phyloP scores from a whole-genome alignment of 2,329 filamentous ascomycete species.

The Myriosclerotinia scirpicola region DNA sequence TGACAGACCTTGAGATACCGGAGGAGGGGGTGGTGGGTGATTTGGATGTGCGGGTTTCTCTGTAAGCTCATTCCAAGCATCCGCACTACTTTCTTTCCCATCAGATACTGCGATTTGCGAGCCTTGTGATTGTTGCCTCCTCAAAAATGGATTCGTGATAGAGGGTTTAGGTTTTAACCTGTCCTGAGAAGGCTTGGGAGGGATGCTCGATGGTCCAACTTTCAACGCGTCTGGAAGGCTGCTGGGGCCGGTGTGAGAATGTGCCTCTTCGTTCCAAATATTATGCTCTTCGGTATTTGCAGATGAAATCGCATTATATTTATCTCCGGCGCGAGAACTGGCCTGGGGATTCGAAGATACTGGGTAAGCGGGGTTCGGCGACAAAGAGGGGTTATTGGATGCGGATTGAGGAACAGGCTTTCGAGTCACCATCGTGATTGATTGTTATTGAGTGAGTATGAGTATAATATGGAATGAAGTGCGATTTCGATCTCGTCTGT shows the following conservation, averaged over 20 bases:
- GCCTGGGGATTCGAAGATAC: constrained; percentile 24
- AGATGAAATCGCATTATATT: constrained; percentile 26
- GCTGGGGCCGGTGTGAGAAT: constrained; percentile 11
- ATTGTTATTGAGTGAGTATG: background rate
- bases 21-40: constrained; percentile 28
- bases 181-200: constrained; percentile 34
- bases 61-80: constrained; percentile 34
- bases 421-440: constrained; percentile 35
- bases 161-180: constrained; percentile 26
- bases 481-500: background rate
- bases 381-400: constrained; percentile 17
- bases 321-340: constrained; percentile 28
- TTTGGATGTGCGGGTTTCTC: constrained; percentile 27
- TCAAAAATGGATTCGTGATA: constrained; percentile 39
- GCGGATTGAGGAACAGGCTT: constrained; percentile 35
- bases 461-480: background rate
- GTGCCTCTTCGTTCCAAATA: constrained; percentile 32
- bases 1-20: constrained; percentile 30
- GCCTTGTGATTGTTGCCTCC: constrained; percentile 29
- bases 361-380: constrained; percentile 37
- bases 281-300: constrained; percentile 28
- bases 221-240: constrained; percentile 36
- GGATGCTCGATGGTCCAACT: constrained; percentile 33
- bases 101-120: constrained; percentile 24
- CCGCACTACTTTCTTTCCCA: constrained; percentile 36